phyloP scores from a whole-genome alignment of 306 rosid species.

The Begonia peltatifolia region DNA sequence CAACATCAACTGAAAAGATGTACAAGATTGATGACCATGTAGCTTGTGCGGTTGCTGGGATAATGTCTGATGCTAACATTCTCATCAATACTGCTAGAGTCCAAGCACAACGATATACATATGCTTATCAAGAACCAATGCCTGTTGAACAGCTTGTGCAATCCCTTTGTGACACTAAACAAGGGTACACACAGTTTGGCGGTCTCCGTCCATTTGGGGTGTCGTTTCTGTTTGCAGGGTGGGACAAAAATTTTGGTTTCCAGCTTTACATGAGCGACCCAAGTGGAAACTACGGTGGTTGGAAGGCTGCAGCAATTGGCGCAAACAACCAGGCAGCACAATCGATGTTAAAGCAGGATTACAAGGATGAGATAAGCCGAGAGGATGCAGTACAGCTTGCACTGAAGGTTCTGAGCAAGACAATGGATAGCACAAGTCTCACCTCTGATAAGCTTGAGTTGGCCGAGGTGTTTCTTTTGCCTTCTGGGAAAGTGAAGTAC shows the following conservation, averaged over 20 bases:
- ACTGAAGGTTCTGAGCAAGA: conserved; percentile 32
- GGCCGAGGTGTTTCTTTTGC: conserved; percentile 23
- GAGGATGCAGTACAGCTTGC: conserved; percentile 29
- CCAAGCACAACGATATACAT: conserved; percentile 22
- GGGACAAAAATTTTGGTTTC: conserved; percentile 25
- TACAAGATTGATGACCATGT: conserved; percentile 25
- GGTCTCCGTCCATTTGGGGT: conserved; percentile 29
- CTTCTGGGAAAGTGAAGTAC: conserved; percentile 28
- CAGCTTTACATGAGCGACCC: conserved; percentile 31
- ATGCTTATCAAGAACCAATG: conserved; percentile 25
- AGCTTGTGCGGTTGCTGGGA: conserved; percentile 29
- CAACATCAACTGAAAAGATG: conserved; percentile 28
- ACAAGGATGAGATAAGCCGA: conserved; percentile 26
- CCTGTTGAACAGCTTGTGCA: conserved; percentile 30
- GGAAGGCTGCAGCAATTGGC: conserved; percentile 29
- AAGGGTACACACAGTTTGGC: conserved; percentile 28
- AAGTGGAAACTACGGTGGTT: conserved; percentile 29
- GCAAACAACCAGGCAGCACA: conserved; percentile 33
- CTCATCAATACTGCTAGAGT: conserved; percentile 27
- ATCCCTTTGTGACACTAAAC: conserved; percentile 27
- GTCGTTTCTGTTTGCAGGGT: conserved; percentile 24
- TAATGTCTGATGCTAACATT: conserved; percentile 34
- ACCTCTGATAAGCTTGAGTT: conserved; percentile 33
- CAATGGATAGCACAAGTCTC: conserved; percentile 37
- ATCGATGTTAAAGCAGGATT: conserved; percentile 25